Evolutionary conservation across 2,329 filamentous ascomycete species (phyloP).

Genomic region (Pestalotiopsis sp.): DNA sequence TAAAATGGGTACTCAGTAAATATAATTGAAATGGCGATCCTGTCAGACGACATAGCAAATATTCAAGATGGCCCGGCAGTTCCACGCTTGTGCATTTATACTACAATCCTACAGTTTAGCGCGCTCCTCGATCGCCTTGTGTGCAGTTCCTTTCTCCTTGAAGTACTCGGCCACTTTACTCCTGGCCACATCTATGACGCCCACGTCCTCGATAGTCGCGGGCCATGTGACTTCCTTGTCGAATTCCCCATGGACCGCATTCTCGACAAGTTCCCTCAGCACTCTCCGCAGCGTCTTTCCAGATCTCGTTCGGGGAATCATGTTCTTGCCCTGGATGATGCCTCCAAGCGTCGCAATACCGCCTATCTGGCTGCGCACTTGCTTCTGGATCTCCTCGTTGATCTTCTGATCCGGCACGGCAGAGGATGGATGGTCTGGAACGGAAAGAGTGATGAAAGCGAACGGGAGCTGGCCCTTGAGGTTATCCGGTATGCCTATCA

Average conservation of each 20-base stretch:
- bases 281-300: slow-evolving; percentile 88
- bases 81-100: not conserved
- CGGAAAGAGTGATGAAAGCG: slow-evolving; percentile 71
- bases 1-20: too few species aligned
- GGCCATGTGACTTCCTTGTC: slow-evolving; percentile 75
- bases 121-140: slow-evolving; percentile 43
- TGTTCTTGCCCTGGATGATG: slow-evolving; percentile 79
- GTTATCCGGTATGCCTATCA: slow-evolving; percentile 82
- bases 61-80: not conserved
- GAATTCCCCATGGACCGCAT: slow-evolving; percentile 74
- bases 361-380: slow-evolving; percentile 81
- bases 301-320: slow-evolving; percentile 91
- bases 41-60: too few species aligned
- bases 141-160: slow-evolving; percentile 44
- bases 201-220: slow-evolving; percentile 81
- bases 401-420: slow-evolving; percentile 51
- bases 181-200: slow-evolving; percentile 75
- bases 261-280: slow-evolving; percentile 81
- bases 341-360: slow-evolving; percentile 85
- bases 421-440: slow-evolving; percentile 49
- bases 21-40: too few species aligned
- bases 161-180: slow-evolving; percentile 78
- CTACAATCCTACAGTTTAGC: slow-evolving; percentile 5
- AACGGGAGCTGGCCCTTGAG: slow-evolving; percentile 92
- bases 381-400: slow-evolving; percentile 66